Evolutionary conservation across 2,329 filamentous ascomycete species (phyloP).

Genomic region (Stagonosporopsis tanaceti): DNA sequence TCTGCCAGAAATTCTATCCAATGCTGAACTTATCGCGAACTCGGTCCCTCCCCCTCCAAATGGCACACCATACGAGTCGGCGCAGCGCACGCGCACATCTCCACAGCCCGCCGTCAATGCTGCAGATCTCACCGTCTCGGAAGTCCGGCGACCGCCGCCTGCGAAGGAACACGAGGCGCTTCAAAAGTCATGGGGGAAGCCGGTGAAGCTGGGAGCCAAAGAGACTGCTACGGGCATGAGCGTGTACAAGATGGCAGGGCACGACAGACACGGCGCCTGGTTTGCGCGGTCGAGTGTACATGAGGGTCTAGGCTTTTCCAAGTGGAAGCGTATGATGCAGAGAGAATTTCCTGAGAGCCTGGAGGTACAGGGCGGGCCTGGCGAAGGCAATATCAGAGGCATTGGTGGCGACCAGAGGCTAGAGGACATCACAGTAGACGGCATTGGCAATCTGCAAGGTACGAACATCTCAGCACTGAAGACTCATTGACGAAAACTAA

Average conservation of each 20-base stretch:
- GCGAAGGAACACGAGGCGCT: constrained; percentile 65
- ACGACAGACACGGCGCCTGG: constrained; percentile 87
- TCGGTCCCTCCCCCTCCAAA: constrained; percentile 71
- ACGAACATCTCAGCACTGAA: constrained; percentile 20
- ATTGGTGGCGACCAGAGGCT: constrained; percentile 82
- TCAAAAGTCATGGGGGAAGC: constrained; percentile 86
- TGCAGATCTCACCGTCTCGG: constrained; percentile 62
- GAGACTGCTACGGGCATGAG: constrained; percentile 79
- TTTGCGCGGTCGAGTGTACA: constrained; percentile 88
- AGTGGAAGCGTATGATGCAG: constrained; percentile 79
- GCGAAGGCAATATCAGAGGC: constrained; percentile 79
- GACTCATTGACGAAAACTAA: constrained; percentile 3
- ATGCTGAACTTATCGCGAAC: constrained; percentile 75
- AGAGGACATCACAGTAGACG: constrained; percentile 68
- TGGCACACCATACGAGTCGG: constrained; percentile 54
- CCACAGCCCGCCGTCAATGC: constrained; percentile 60
- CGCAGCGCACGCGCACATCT: constrained; percentile 65
- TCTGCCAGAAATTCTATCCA: constrained; percentile 52
- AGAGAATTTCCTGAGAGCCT: constrained; percentile 82
- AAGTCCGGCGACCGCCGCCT: constrained; percentile 58
- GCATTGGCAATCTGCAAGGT: constrained; percentile 71
- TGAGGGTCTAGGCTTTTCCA: constrained; percentile 76
- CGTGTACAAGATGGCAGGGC: constrained; percentile 80
- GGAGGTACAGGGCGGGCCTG: constrained; percentile 72
- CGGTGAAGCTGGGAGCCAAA: constrained; percentile 73